Conservation (phyloP, 2,329 filamentous ascomycete species). For the Biscogniauxia mediterranea region DNA sequence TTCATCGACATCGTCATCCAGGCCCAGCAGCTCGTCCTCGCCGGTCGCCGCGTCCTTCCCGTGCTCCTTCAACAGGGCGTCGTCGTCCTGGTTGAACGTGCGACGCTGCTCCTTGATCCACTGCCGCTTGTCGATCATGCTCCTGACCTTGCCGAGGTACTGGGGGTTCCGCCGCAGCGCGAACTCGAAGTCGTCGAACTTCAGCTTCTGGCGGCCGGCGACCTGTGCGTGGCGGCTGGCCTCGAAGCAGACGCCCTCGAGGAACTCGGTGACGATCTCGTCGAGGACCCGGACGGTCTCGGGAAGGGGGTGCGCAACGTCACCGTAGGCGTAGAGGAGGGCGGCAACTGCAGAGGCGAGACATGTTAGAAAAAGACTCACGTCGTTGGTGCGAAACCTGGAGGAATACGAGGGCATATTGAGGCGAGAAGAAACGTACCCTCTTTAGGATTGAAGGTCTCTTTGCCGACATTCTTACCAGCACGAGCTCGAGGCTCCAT, state of each 20-base stretch:
- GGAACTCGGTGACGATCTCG: conserved; percentile 95
- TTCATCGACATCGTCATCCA: conserved; percentile 34
- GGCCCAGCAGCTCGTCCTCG: conserved; percentile 37
- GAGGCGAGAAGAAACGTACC: conserved; percentile 46
- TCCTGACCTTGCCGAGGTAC: conserved; percentile 85
- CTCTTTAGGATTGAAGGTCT: conserved; percentile 74
- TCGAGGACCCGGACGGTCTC: conserved; percentile 85
- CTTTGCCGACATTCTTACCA: conserved; percentile 77
- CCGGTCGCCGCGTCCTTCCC: conserved; percentile 19
- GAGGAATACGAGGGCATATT: background rate
- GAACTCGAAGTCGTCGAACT: conserved; percentile 97
- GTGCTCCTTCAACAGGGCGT: conserved; percentile 40
- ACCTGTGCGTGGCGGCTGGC: conserved; percentile 84
- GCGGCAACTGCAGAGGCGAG: conserved; percentile 55
- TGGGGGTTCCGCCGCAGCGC: conserved; percentile 80
- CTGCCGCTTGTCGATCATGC: conserved; percentile 84
- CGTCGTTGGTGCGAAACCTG: background rate
- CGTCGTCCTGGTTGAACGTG: conserved; percentile 68
- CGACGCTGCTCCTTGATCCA: conserved; percentile 82
- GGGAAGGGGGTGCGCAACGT: conserved; percentile 73
- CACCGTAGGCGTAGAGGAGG: conserved; percentile 78
- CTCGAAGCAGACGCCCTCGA: conserved; percentile 89
- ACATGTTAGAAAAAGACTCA: conserved; percentile 11
- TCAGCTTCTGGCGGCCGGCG: conserved; percentile 90
- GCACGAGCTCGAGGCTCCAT: conserved; percentile 77